Conservation (phyloP, 345 rosid genomes). For the Salix exigua region DNA sequence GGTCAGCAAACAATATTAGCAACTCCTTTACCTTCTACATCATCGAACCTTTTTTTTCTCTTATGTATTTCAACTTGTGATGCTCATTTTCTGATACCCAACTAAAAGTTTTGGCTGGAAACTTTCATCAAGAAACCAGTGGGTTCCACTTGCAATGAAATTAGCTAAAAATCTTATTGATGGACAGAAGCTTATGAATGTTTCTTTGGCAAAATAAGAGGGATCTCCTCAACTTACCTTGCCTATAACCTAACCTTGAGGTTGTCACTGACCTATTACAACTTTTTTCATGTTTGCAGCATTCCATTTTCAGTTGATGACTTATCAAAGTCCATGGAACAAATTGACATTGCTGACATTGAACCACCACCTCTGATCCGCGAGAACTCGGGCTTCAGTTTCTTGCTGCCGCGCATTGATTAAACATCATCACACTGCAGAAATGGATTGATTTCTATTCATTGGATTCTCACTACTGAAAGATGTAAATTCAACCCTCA, state of each 20-base stretch:
- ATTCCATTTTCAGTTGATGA: constrained; percentile 97
- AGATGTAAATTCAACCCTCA: constrained; percentile 22
- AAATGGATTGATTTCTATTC: background rate
- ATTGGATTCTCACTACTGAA: background rate
- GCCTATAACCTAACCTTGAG: background rate
- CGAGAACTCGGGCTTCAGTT: constrained; percentile 87
- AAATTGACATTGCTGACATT: constrained; percentile 73
- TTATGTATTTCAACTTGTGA: background rate
- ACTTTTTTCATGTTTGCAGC: constrained; percentile 42
- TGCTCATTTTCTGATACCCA: background rate
- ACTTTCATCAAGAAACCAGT: background rate
- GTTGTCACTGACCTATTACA: constrained; percentile 2
- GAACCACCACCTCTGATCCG: constrained; percentile 87
- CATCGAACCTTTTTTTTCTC: background rate
- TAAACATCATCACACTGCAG: constrained; percentile 8
- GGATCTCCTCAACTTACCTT: background rate
- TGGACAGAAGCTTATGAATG: background rate
- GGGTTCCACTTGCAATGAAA: background rate
- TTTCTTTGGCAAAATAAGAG: background rate
- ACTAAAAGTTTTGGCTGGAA: background rate
- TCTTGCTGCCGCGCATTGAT: constrained; percentile 74
- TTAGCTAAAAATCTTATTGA: background rate
- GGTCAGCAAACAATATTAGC: constrained; percentile 37
- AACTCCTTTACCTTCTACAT: background rate
- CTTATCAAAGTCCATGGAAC: constrained; percentile 90